Percentiles rank a stretch among this genome's conserved stretches.
These are phyloP conservation scores for Hirsutella minnesotensis DNA, from an alignment of 2,329 filamentous ascomycete species.

Conservation along the genomic window DNA sequence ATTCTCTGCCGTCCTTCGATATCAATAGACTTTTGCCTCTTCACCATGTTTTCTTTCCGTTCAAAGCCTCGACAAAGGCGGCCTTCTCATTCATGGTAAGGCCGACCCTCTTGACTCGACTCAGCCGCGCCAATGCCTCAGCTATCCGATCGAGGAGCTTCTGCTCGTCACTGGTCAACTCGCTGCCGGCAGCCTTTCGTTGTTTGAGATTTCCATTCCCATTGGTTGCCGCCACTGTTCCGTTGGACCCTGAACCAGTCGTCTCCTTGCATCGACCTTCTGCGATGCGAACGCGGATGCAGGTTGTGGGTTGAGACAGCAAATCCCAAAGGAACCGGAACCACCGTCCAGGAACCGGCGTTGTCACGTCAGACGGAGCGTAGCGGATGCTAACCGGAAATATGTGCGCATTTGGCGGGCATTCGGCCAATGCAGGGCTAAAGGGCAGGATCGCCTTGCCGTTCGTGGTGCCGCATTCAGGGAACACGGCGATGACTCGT, in stretches of 20 bases:
- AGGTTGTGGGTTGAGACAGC: conserved; percentile 74
- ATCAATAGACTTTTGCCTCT: too few species aligned
- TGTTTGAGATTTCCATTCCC: conserved; percentile 14
- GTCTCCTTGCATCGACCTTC: conserved; percentile 56
- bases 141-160: conserved; percentile 65
- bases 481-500: conserved; percentile 75
- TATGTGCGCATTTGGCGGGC: conserved; percentile 57
- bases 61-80: conserved; percentile 64
- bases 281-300: conserved; percentile 82
- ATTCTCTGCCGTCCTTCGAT: neutral
- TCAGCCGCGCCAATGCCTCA: conserved; percentile 76
- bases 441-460: conserved; percentile 80
- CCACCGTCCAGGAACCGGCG: conserved; percentile 69
- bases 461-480: conserved; percentile 90
- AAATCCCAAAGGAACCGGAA: conserved; percentile 72
- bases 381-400: conserved; percentile 89
- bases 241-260: conserved; percentile 24
- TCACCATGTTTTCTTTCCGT: conserved; percentile 19
- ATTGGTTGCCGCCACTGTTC: conserved; percentile 13
- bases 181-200: conserved; percentile 11
- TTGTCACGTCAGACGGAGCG: conserved; percentile 79
- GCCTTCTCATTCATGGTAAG: conserved; percentile 74
- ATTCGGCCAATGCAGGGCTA: conserved; percentile 62
- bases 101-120: conserved; percentile 79
- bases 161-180: conserved; percentile 45